These are phyloP conservation scores for Tarenaya hassleriana DNA, from an alignment of 345 rosid species.

Conservation along the genomic window DNA sequence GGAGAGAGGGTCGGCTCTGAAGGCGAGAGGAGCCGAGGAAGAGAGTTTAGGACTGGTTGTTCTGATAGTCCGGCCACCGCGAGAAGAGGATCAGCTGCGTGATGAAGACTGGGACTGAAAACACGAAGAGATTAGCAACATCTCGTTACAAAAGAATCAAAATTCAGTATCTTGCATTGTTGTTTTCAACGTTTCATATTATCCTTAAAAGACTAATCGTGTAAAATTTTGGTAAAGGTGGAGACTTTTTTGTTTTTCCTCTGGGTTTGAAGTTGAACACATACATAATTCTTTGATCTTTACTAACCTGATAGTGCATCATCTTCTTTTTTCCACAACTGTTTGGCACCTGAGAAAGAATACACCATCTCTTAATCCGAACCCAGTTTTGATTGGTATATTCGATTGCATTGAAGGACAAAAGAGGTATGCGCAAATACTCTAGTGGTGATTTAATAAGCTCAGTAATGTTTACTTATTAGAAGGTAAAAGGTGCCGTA, in stretches of 20 bases:
- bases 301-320: too few relatives aligned
- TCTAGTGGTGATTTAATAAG: too few relatives aligned
- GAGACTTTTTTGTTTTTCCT: conserved; percentile 19
- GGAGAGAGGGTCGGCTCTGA: conserved; percentile 64
- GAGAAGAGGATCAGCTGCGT: conserved; percentile 48
- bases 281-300: too few relatives aligned
- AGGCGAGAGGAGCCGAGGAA: conserved; percentile 41
- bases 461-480: too few relatives aligned
- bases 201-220: conserved; percentile 19
- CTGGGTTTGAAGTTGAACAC: too few relatives aligned
- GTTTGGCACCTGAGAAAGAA: conserved; percentile 81
- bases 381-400: conserved; percentile 7
- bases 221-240: conserved; percentile 24
- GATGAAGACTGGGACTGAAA: conserved; percentile 77
- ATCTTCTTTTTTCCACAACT: conserved; percentile 84
- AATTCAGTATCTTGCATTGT: background rate
- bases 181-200: conserved; percentile 14
- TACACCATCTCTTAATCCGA: background rate
- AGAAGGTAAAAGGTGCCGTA: too few relatives aligned
- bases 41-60: conserved; percentile 56
- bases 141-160: background rate
- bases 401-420: too few relatives aligned
- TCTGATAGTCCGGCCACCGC: conserved; percentile 75
- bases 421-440: too few relatives aligned
- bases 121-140: background rate